phyloP scores from a whole-genome alignment of 306 rosid genomes.

The Cucumis hystrix region DNA sequence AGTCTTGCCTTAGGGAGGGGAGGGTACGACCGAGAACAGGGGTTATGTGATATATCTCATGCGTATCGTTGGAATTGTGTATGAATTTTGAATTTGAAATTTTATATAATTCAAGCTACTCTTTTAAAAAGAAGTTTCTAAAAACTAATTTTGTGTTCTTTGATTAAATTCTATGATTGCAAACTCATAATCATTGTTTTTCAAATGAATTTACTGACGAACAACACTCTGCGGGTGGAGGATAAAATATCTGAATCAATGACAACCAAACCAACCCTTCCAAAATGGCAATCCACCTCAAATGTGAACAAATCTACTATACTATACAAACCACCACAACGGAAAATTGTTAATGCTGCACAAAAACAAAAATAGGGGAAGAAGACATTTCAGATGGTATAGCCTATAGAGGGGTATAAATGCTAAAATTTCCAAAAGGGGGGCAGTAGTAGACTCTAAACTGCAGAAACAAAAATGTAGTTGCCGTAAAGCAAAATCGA shows the following conservation, averaged over 20 bases:
- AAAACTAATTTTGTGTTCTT: too few relatives aligned
- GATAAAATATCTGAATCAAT: not conserved
- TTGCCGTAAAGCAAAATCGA: not conserved
- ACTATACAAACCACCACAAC: not conserved
- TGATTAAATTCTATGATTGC: too few relatives aligned
- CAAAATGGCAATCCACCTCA: not conserved
- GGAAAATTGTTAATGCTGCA: not conserved
- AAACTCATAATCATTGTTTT: too few relatives aligned
- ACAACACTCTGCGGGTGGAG: too few relatives aligned
- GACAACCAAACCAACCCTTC: not conserved
- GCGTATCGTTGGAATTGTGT: too few relatives aligned
- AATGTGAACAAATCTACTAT: not conserved
- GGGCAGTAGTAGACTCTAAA: not conserved
- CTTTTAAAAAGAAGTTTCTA: too few relatives aligned
- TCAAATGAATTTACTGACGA: too few relatives aligned
- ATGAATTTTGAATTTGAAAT: too few relatives aligned
- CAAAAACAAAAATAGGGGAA: not conserved
- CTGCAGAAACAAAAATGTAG: not conserved
- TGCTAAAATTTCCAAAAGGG: not conserved
- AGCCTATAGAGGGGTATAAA: not conserved
- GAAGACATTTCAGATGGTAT: not conserved
- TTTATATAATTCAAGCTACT: too few relatives aligned
- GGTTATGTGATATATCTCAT: too few relatives aligned
- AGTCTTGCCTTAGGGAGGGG: too few relatives aligned
- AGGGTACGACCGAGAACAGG: too few relatives aligned